These are phyloP conservation scores for Solanum acaule DNA, from an alignment of 257 asterid genomes.

Conservation along the genomic window DNA sequence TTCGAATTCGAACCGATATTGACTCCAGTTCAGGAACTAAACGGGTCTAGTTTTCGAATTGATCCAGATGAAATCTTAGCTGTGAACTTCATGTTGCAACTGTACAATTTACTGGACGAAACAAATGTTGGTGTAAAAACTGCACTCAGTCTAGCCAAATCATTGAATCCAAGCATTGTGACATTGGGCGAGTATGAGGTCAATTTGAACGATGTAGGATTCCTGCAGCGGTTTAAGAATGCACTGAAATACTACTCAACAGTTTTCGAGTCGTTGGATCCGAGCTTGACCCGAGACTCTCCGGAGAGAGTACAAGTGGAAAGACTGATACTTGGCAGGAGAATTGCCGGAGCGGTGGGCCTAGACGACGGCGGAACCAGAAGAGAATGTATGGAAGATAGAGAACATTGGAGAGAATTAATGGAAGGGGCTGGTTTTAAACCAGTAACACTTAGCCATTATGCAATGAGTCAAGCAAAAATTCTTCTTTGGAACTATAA, in stretches of 20 bases:
- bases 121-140: slow-evolving; percentile 36
- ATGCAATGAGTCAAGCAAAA: slow-evolving; percentile 82
- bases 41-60: slow-evolving; percentile 42
- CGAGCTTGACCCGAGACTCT: slow-evolving; percentile 53
- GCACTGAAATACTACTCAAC: slow-evolving; percentile 69
- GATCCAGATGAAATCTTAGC: slow-evolving; percentile 63
- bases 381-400: slow-evolving; percentile 71
- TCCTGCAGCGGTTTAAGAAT: slow-evolving; percentile 53
- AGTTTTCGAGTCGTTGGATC: slow-evolving; percentile 73
- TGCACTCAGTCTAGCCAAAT: slow-evolving; percentile 63
- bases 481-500: slow-evolving; percentile 78
- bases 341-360: slow-evolving; percentile 60
- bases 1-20: slow-evolving; percentile 71
- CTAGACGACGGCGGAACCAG: slow-evolving; percentile 29
- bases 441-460: slow-evolving; percentile 65
- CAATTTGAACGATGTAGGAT: slow-evolving; percentile 57
- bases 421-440: slow-evolving; percentile 83
- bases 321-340: slow-evolving; percentile 52
- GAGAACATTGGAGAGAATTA: slow-evolving; percentile 60
- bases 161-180: slow-evolving; percentile 68
- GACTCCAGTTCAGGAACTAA: slow-evolving; percentile 51
- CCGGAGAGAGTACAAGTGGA: slow-evolving; percentile 68
- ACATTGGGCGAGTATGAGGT: slow-evolving; percentile 84
- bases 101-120: slow-evolving; percentile 62
- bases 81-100: slow-evolving; percentile 83